These are phyloP conservation scores for Fusarium sp. DNA, from an alignment of 2,329 filamentous ascomycete species.

Conservation along the genomic window DNA sequence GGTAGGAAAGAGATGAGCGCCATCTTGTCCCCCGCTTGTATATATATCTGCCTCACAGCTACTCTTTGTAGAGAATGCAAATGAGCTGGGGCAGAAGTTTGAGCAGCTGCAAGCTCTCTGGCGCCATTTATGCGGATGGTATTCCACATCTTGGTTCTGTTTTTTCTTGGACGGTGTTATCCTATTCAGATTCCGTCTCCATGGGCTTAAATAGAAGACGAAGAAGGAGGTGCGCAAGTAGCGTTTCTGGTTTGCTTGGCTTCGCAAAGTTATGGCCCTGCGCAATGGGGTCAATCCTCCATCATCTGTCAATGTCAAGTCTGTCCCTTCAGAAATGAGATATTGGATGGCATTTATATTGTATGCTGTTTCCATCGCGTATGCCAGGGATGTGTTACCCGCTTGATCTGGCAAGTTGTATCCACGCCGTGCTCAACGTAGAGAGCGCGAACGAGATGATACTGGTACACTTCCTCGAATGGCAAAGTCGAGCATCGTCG, in stretches of 20 bases:
- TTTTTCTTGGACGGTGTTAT: neutral
- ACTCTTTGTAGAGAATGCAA: neutral
- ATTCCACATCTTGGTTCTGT: neutral
- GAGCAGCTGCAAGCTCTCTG: neutral
- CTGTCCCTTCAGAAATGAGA: neutral
- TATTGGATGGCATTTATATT: neutral
- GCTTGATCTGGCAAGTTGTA: neutral
- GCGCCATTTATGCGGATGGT: neutral
- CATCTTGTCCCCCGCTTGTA: neutral
- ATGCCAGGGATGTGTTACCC: neutral
- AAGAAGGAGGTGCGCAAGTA: neutral
- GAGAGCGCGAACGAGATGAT: neutral
- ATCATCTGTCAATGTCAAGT: neutral
- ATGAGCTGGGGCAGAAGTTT: neutral
- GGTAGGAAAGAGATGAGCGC: neutral
- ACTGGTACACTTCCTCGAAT: neutral
- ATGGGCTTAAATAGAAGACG: neutral
- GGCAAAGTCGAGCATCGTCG: neutral
- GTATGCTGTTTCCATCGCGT: neutral
- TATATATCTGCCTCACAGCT: neutral
- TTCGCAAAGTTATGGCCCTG: neutral
- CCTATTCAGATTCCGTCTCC: neutral
- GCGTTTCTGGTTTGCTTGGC: neutral
- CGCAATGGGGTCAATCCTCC: neutral
- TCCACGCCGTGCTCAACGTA: neutral